Base-by-base conservation (phyloP, 768 basidiomycete species). In the Omphalotus guepiniiformis region DNA sequence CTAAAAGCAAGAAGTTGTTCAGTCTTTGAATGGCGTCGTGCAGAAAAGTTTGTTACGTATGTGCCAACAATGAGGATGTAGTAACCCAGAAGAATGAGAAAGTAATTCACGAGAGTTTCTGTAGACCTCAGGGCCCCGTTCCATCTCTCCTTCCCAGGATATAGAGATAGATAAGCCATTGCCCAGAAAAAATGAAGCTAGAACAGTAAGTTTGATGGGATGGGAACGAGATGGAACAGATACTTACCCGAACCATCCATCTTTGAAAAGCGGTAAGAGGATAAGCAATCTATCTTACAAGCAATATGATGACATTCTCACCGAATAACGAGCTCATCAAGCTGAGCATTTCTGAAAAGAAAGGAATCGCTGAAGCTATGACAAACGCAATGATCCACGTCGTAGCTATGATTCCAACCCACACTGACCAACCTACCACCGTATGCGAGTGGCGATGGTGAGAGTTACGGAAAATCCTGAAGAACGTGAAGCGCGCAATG, bases 171-270 rank as follows among this genome's bases (percentile, higher is more conserved):
- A 55, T 72, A 73, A 11, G 69, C 68, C 66, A 72, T 68, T 7
- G 64, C 70, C 70, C 71, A 73, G 59, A 71, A n/a, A n/a, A 72
- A 18, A 72, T 70, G 53, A 70, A 73, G 2, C 54, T 63, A 48
- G 38, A 42, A 40, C 1, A 15, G 39, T 23, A 36, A n/a, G 11
- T 42, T 41, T 41, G 40, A 26, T 39, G 19, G 26, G 38, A 35
- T 21, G 21, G 6, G 23, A 16, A 21, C 36, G 13, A 32, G 6
- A 51, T 18, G 45, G 34, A 5, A n/a, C 39, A 15, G 36, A 42
- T 12, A 27, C 53, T 4, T 32, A 53, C 47, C 71, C 66, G 49
- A 65, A 69, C 64, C 63, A 68, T 7, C 63, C 57, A 45, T 61
- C 62, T 61, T 39, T 6, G 30, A 30, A 19, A 23, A 36, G 18